phyloP scores from a whole-genome alignment of 75 land plant species.

The Cryptomeria japonica region DNA sequence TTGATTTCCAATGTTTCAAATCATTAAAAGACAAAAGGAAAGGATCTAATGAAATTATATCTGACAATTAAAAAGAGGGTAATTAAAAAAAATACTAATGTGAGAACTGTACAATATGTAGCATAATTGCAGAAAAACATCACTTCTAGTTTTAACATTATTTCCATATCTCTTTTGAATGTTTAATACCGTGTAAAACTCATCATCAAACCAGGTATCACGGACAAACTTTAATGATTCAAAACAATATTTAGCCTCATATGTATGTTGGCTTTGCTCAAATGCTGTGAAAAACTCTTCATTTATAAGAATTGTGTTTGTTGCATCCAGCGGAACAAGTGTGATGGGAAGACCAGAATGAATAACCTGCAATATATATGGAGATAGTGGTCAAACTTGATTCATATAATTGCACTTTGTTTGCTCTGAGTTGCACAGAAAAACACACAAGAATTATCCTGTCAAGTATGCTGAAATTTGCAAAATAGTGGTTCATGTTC shows the following conservation, averaged over 20 bases:
- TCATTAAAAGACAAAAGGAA: conserved; percentile 8
- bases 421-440: background rate
- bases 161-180: background rate
- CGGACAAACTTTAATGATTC: conserved; percentile 60
- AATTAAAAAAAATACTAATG: background rate
- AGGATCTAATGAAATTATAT: background rate
- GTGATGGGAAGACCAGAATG: conserved; percentile 88
- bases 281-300: conserved; percentile 51
- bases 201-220: conserved; percentile 68
- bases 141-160: conserved; percentile 4
- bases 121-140: background rate
- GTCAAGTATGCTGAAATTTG: background rate
- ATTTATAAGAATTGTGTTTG: conserved; percentile 72
- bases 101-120: background rate
- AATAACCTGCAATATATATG: conserved; percentile 47
- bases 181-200: conserved; percentile 50
- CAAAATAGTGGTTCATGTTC: background rate
- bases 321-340: conserved; percentile 84
- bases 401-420: background rate
- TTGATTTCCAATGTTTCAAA: conserved; percentile 1
- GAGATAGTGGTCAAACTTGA: background rate
- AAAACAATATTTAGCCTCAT: conserved; percentile 77
- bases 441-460: background rate
- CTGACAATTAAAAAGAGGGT: background rate
- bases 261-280: conserved; percentile 47